phyloP scores from a whole-genome alignment of 139 green algal genomes.

The Edaphochlamys debaryana region DNA sequence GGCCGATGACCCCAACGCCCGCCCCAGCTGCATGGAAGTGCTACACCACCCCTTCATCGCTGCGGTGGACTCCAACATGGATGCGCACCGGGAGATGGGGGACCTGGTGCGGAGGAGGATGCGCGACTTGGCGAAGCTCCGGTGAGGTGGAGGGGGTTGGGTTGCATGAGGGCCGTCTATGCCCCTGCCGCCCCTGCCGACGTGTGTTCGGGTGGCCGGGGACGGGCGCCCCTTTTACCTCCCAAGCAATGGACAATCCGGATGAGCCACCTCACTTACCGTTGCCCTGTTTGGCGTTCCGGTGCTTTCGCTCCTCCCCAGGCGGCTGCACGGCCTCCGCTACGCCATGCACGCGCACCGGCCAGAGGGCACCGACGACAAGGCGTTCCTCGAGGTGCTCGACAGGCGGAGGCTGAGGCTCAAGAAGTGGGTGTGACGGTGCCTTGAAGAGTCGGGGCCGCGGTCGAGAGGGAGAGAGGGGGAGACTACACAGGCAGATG shows the following conservation, averaged over 20 bases:
- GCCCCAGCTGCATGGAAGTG: slow-evolving; percentile 3
- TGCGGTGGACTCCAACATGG: slow-evolving; percentile 11
- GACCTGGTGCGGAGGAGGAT: slow-evolving; percentile 8
- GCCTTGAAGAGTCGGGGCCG: too few species aligned
- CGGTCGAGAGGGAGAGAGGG: too few species aligned
- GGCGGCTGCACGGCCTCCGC: slow-evolving; percentile 12
- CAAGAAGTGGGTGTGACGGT: too few species aligned
- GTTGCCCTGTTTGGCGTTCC: too few species aligned
- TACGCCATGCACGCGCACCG: slow-evolving; percentile 7
- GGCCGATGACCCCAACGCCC: slow-evolving; percentile 1
- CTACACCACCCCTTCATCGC: slow-evolving; percentile 26
- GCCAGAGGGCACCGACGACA: not conserved
- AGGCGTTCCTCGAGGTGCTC: not conserved
- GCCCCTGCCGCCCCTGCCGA: too few species aligned
- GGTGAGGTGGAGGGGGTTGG: not conserved
- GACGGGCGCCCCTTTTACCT: too few species aligned
- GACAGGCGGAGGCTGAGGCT: not conserved
- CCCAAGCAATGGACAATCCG: too few species aligned
- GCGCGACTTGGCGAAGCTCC: slow-evolving; percentile 19
- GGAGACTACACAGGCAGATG: too few species aligned
- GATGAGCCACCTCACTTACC: too few species aligned
- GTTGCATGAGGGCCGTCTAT: too few species aligned
- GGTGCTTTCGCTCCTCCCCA: not conserved
- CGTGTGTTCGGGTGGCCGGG: too few species aligned
- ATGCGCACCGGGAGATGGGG: slow-evolving; percentile 20